Evolutionary conservation across 768 basidiomycete species (phyloP), one percentile per base, ranked within the genome.

Genomic region (Tubosaeta sp.): DNA sequence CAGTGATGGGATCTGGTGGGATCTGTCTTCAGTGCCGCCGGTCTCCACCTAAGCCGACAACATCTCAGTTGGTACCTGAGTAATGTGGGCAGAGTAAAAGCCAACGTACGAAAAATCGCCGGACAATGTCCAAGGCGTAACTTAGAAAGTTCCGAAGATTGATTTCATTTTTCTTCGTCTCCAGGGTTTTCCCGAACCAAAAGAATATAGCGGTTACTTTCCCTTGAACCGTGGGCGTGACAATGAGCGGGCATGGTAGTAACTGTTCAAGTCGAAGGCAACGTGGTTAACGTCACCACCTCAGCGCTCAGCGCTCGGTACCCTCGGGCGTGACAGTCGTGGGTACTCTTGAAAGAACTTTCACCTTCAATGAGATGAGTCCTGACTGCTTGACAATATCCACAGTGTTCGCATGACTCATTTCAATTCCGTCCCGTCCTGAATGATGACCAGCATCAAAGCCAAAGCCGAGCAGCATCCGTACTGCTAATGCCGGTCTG

Each of bases 1-100:
- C 46, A 18, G 29, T 29, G 46, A 39, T 47, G 46, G 46, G 46
- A 47, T 47, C 46, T 46, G 34, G 32, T 36, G 24, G n/a, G n/a
- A 46, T 27, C 32, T 25, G n/a, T 36, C 3, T 41, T 14, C 35
- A n/a, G 13, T 41, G 12, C 14, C 22, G 25, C 24, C 25, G 25
- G 22, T 40, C 4, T 35, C 43, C 30, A 19, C 29, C 25, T 13
- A 24, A 29, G 24, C 45, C 41, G 53, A 43, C 32, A 27, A 14
- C 13, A 19, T 39, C 46, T 47, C 35, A 47, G 46, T 38, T 39
- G 24, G 46, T 47, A 38, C 46, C 46, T 47, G 36, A 25, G n/a
- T 29, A 30, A 19, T 34, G n/a, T 21, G n/a, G 13, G 6, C 18
- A 32, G 2, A 6, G 31, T 4, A n/a, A 29, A 21, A 11, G 1